Conservation (phyloP, 2,329 filamentous ascomycete genomes). For the Penicillium occitanis region DNA sequence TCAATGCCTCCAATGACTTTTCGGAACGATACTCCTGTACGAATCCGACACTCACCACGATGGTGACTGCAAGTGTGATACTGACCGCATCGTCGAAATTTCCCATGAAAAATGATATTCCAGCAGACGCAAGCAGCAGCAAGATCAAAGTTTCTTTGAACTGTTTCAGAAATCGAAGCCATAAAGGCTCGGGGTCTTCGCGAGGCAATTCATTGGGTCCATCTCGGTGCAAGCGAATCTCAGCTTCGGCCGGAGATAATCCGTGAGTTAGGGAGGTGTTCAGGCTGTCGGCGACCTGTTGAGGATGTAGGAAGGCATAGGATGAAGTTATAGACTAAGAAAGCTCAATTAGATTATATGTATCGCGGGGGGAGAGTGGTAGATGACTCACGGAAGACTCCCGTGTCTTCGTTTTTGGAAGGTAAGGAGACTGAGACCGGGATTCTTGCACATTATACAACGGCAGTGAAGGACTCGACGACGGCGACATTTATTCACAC, state of each 20-base stretch:
- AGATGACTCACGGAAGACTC: slow-evolving; percentile 36
- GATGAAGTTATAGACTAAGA: slow-evolving; percentile 46
- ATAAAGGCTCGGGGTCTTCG: slow-evolving; percentile 88
- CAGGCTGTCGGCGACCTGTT: slow-evolving; percentile 74
- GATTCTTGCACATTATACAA: slow-evolving; percentile 52
- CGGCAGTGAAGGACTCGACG: slow-evolving; percentile 59
- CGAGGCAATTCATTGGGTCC: slow-evolving; percentile 94
- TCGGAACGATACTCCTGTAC: slow-evolving; percentile 97
- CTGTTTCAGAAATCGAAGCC: slow-evolving; percentile 92
- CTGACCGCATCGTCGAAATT: slow-evolving; percentile 95
- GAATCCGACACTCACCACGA: slow-evolving; percentile 94
- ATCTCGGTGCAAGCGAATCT: slow-evolving; percentile 73
- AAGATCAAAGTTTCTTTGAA: slow-evolving; percentile 95
- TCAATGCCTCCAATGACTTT: slow-evolving; percentile 93
- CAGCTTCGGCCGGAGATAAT: slow-evolving; percentile 76
- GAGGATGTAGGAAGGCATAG: slow-evolving; percentile 67
- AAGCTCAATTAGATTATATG: slow-evolving; percentile 10
- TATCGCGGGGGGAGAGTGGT: slow-evolving; percentile 10
- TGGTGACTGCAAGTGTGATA: slow-evolving; percentile 93
- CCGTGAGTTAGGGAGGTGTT: slow-evolving; percentile 81
- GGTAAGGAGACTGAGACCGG: slow-evolving; percentile 32
- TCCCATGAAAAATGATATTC: slow-evolving; percentile 82
- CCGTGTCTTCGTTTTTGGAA: slow-evolving; percentile 31
- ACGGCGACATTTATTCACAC: slow-evolving; percentile 62
- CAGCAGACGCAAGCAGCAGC: slow-evolving; percentile 84